These are phyloP conservation scores for Apiotrichum gracile DNA, from an alignment of 1,284 basidiomycete species.

Conservation along the genomic window DNA sequence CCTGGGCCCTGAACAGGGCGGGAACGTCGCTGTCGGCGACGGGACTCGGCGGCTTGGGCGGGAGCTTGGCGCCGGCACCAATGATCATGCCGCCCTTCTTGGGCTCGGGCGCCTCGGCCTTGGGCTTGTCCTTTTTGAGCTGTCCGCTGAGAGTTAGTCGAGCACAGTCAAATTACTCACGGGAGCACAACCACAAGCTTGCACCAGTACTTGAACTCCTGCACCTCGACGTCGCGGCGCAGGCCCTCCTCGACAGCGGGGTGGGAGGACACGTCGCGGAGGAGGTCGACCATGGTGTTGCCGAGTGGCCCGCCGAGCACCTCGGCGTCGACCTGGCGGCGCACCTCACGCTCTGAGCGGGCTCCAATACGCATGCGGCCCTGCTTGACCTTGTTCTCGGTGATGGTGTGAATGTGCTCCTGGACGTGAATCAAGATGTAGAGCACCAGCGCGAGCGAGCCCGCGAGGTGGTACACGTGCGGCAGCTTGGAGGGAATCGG, in stretches of 20 bases:
- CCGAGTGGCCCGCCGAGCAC: conserved; percentile 44
- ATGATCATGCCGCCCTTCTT: neutral
- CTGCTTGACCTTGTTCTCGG: conserved; percentile 60
- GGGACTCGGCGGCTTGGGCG: neutral
- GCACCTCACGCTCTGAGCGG: conserved; percentile 61
- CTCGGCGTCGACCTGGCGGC: conserved; percentile 52
- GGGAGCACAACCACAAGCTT: conserved; percentile 24
- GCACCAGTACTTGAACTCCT: conserved; percentile 41
- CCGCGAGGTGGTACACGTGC: conserved; percentile 46
- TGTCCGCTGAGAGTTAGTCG: neutral
- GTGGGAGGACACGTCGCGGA: conserved; percentile 34
- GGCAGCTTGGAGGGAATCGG: conserved; percentile 43
- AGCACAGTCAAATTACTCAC: conserved; percentile 5
- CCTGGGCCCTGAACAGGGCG: conserved; percentile 24
- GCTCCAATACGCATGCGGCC: conserved; percentile 68
- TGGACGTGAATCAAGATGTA: conserved; percentile 51
- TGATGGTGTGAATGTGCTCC: conserved; percentile 58
- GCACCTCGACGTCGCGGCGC: conserved; percentile 37
- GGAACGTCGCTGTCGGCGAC: neutral
- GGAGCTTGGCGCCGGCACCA: neutral
- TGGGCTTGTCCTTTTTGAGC: conserved; percentile 8
- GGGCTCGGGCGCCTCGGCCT: neutral
- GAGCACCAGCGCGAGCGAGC: conserved; percentile 50
- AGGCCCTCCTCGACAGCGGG: conserved; percentile 30
- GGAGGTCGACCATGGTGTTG: conserved; percentile 28